Percentiles rank a stretch among this genome's conserved stretches.
Evolutionary conservation across 768 basidiomycete species (phyloP).

Genomic region (Pilatotrama ljubarskyi): DNA sequence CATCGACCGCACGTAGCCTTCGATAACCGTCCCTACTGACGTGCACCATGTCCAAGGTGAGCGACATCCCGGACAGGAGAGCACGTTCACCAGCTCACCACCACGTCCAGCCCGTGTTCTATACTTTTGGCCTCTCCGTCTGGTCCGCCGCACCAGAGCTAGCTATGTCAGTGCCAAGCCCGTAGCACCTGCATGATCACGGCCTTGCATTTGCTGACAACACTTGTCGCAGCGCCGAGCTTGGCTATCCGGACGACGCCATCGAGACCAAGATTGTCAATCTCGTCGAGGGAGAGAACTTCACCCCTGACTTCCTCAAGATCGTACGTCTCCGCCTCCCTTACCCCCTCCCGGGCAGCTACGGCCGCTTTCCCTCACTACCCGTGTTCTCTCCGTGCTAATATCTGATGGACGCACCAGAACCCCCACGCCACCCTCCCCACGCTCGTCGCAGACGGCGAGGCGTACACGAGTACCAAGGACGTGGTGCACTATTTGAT

Average conservation of each 20-base stretch:
- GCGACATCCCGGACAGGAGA: not conserved
- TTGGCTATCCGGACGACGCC: conserved; percentile 40
- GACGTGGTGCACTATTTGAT: conserved; percentile 45
- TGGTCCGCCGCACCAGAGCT: conserved; percentile 45
- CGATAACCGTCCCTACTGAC: not conserved
- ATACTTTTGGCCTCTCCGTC: conserved; percentile 39
- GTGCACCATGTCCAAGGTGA: conserved; percentile 22
- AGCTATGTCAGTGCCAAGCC: conserved; percentile 42
- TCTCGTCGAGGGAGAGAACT: conserved; percentile 50
- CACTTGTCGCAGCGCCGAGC: conserved; percentile 43
- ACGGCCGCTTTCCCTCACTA: not conserved
- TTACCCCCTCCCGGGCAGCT: not conserved
- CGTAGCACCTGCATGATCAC: too few relatives aligned
- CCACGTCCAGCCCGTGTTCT: conserved; percentile 28
- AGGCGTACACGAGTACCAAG: conserved; percentile 40
- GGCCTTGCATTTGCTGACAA: too few relatives aligned
- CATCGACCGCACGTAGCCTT: too few relatives aligned
- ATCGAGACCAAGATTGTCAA: conserved; percentile 40
- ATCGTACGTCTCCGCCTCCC: conserved; percentile 31
- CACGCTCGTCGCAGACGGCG: conserved; percentile 38
- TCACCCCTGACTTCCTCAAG: conserved; percentile 45
- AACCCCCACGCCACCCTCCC: conserved; percentile 48
- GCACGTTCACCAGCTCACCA: not conserved
- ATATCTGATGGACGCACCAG: conserved; percentile 23
- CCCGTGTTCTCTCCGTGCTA: not conserved